Evolutionary conservation across 805 yeast species (phyloP).

Genomic region (Phaffomyces antillensis): DNA sequence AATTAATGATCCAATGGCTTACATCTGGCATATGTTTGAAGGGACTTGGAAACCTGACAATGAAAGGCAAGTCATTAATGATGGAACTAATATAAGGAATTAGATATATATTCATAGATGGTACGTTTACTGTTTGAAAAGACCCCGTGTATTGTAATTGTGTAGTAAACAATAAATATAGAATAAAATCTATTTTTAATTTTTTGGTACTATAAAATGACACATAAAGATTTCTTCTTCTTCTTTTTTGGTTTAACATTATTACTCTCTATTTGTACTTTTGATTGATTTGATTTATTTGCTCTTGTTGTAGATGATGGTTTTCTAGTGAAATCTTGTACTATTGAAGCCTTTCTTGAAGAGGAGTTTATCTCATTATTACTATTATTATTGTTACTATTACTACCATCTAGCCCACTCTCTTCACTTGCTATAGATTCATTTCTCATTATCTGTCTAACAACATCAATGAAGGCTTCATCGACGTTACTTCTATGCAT

Average conservation of each 20-base stretch:
- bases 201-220: slow-evolving; percentile 9
- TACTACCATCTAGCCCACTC: not conserved
- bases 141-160: too few relatives aligned
- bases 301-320: not conserved
- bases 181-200: too few relatives aligned
- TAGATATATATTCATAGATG: not conserved
- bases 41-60: slow-evolving; percentile 51
- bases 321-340: slow-evolving; percentile 2
- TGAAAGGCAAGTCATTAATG: slow-evolving; percentile 5
- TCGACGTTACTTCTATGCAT: slow-evolving; percentile 83
- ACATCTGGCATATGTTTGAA: slow-evolving; percentile 55
- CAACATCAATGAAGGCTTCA: slow-evolving; percentile 83
- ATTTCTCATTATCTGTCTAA: slow-evolving; percentile 79
- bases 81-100: not conserved
- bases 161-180: too few relatives aligned
- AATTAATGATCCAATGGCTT: slow-evolving; percentile 40
- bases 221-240: slow-evolving; percentile 24
- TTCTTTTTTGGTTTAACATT: slow-evolving; percentile 11
- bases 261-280: not conserved
- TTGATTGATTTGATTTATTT: not conserved
- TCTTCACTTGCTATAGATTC: slow-evolving; percentile 29
- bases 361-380: too few relatives aligned
- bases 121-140: not conserved
- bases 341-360: not conserved
- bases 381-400: not conserved